Evolutionary conservation across 2,329 filamentous ascomycete genomes (phyloP).

Genomic region (Penicillium sp.): DNA sequence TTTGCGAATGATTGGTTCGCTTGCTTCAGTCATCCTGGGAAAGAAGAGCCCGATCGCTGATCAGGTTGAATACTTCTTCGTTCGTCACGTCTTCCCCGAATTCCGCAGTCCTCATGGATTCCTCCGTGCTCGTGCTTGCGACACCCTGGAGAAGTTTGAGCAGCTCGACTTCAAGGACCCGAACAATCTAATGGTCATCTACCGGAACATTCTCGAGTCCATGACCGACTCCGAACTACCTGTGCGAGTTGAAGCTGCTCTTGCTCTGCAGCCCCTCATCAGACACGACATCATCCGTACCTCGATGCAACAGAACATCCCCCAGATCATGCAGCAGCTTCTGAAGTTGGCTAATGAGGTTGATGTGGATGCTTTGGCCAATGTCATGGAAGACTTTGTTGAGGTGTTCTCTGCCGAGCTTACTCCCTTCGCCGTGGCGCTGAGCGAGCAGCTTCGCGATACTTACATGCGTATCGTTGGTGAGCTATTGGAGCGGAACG

Average conservation of each 20-base stretch:
- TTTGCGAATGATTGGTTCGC: constrained; percentile 90
- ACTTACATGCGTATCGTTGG: constrained; percentile 92
- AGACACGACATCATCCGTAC: constrained; percentile 89
- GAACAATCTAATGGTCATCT: constrained; percentile 93
- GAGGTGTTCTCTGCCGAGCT: constrained; percentile 97
- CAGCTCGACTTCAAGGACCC: constrained; percentile 94
- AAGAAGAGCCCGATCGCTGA: constrained; percentile 98
- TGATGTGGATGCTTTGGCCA: constrained; percentile 92
- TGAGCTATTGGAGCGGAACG: constrained; percentile 83
- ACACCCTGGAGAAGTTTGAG: constrained; percentile 97
- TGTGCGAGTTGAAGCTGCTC: constrained; percentile 86
- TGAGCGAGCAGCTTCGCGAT: constrained; percentile 92
- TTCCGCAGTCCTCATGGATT: constrained; percentile 91
- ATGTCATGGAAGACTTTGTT: constrained; percentile 99
- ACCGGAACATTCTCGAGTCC: constrained; percentile 92
- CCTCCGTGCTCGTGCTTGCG: constrained; percentile 88
- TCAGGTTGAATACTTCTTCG: constrained; percentile 97
- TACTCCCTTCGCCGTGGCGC: constrained; percentile 91
- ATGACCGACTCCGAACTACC: constrained; percentile 94
- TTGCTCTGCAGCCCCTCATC: constrained; percentile 92
- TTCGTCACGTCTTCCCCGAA: constrained; percentile 96
- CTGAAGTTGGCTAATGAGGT: constrained; percentile 96
- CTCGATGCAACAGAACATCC: constrained; percentile 96
- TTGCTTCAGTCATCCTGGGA: constrained; percentile 87
- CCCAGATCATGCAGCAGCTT: constrained; percentile 98